These are phyloP conservation scores for Trichoderma afroharzianum DNA, from an alignment of 2,329 filamentous ascomycete genomes.

Conservation along the genomic window DNA sequence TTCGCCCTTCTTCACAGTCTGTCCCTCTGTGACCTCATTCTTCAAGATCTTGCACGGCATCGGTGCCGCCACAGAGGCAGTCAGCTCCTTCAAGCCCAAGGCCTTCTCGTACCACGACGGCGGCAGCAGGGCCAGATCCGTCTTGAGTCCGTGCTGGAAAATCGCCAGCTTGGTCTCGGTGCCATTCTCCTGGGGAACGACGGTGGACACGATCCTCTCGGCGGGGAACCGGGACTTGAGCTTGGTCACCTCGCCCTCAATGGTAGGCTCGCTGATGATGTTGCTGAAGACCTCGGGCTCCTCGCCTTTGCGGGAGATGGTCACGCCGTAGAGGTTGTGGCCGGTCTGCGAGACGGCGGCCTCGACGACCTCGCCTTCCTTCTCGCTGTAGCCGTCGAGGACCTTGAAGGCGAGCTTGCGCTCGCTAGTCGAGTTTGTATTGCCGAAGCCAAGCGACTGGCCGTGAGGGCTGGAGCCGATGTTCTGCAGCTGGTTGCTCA, in stretches of 20 bases:
- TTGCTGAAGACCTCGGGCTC: slow-evolving; percentile 42
- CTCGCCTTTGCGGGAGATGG: slow-evolving; percentile 41
- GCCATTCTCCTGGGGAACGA: slow-evolving; percentile 57
- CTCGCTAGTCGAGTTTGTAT: slow-evolving; percentile 38
- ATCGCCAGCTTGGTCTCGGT: slow-evolving; percentile 65
- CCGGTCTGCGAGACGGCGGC: slow-evolving; percentile 49
- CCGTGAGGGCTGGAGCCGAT: slow-evolving; percentile 40
- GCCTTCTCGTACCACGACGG: slow-evolving; percentile 86
- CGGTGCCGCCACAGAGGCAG: slow-evolving; percentile 81
- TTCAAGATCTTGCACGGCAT: slow-evolving; percentile 97
- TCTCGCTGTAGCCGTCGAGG: slow-evolving; percentile 59
- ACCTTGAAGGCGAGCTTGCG: slow-evolving; percentile 52
- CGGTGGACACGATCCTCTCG: slow-evolving; percentile 73
- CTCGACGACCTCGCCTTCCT: slow-evolving; percentile 60
- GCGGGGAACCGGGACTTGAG: slow-evolving; percentile 67
- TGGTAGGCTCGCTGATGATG: slow-evolving; percentile 40
- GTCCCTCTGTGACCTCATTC: slow-evolving; percentile 81
- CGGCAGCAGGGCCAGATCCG: slow-evolving; percentile 52
- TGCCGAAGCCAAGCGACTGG: slow-evolving; percentile 53
- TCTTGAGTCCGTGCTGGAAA: slow-evolving; percentile 67
- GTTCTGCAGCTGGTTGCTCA: slow-evolving; percentile 48
- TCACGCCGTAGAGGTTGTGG: slow-evolving; percentile 44
- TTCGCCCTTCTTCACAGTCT: slow-evolving; percentile 79
- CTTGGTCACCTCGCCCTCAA: slow-evolving; percentile 28
- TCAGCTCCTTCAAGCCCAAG: slow-evolving; percentile 73